phyloP scores from a whole-genome alignment of 164 flowering plant genomes.

The Sextonia rubra region DNA sequence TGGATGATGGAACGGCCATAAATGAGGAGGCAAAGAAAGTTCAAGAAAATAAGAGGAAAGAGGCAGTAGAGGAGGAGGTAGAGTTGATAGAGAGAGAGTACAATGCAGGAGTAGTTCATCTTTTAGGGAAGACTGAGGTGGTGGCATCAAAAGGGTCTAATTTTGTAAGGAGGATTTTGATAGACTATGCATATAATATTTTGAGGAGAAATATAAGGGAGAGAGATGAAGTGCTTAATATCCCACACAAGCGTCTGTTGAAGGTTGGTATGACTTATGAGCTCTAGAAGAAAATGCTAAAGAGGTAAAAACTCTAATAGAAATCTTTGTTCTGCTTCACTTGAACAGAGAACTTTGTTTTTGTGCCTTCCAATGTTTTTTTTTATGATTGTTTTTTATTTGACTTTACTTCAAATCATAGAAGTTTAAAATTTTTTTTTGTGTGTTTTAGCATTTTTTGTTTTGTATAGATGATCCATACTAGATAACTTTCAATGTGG shows the following conservation, averaged over 20 bases:
- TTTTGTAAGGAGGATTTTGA: constrained; percentile 46
- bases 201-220: constrained; percentile 59
- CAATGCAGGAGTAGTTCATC: constrained; percentile 44
- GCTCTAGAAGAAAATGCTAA: constrained; percentile 25
- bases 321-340: too few relatives aligned
- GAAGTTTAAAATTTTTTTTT: too few relatives aligned
- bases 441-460: too few relatives aligned
- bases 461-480: too few relatives aligned
- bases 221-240: constrained; percentile 39
- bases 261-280: constrained; percentile 79
- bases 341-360: too few relatives aligned
- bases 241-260: constrained; percentile 59
- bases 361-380: too few relatives aligned
- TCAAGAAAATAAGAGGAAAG: constrained; percentile 3
- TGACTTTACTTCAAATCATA: too few relatives aligned
- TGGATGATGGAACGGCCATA: background rate
- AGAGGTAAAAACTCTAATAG: too few relatives aligned
- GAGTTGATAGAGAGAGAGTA: constrained; percentile 37
- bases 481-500: too few relatives aligned
- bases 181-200: constrained; percentile 52
- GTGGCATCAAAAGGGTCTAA: constrained; percentile 44
- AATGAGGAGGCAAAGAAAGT: constrained; percentile 2
- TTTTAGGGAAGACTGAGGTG: constrained; percentile 68
- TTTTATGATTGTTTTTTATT: too few relatives aligned
- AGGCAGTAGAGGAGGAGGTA: constrained; percentile 27